A percentile compares a stretch with the other conserved stretches of the same genome.
Conservation (phyloP, 2,329 filamentous ascomycete species). For the Colletotrichum gigasporum region DNA sequence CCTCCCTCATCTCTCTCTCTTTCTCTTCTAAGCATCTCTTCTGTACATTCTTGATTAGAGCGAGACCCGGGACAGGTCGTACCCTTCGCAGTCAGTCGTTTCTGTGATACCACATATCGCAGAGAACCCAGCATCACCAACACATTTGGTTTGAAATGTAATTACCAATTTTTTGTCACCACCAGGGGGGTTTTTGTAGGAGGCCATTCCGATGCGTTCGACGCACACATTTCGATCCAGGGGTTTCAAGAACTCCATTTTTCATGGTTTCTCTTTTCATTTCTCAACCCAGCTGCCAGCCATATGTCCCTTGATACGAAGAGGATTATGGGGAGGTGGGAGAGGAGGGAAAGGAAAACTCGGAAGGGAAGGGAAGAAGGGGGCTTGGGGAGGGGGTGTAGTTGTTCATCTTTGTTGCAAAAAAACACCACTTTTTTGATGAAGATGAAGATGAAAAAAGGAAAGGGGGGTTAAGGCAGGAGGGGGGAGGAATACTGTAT, state of each 20-base stretch:
- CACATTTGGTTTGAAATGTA: constrained; percentile 26
- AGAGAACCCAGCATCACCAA: constrained; percentile 19
- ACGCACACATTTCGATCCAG: no score
- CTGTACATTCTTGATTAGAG: constrained; percentile 34
- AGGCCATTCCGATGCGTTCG: no score
- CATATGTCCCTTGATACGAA: background rate
- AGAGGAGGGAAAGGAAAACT: background rate
- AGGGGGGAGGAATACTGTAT: constrained; percentile 10
- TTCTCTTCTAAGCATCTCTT: constrained; percentile 22
- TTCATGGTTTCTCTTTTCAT: background rate
- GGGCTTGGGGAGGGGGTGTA: background rate
- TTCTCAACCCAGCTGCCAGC: background rate
- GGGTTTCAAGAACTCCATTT: background rate
- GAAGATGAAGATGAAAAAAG: constrained; percentile 12
- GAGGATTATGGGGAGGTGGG: background rate
- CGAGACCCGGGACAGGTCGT: constrained; percentile 34
- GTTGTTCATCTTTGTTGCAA: no score
- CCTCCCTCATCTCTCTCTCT: background rate
- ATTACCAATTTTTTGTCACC: constrained; percentile 27
- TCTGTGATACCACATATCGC: constrained; percentile 34
- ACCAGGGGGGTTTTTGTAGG: background rate
- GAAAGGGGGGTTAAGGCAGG: no score
- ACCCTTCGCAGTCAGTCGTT: constrained; percentile 34
- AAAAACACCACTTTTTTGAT: no score
- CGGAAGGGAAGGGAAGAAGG: background rate